Base-by-base conservation (phyloP, 371 early-diverging fungal genomes). In the Paraphysoderma sedebokerense region DNA sequence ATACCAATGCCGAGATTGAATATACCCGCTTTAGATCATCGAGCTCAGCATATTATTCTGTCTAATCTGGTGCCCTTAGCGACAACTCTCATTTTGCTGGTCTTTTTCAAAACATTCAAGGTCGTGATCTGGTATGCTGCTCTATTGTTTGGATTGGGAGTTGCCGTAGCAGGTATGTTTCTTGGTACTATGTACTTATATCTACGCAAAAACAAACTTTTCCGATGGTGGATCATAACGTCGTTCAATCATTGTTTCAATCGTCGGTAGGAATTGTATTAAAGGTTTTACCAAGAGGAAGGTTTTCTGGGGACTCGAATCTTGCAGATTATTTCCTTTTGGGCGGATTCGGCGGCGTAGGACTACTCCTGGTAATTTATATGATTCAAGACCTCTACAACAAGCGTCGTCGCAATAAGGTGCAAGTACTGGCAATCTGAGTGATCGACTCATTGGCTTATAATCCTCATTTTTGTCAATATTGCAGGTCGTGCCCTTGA, bases 21-120 rank as follows among this genome's bases (percentile, higher is more conserved):
- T 19, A 33, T 46, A 9, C 47, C 47, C 19, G 6, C 47, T 6
- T 31, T 46, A n/a, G 47, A 46, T n/a, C 40, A 20, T 13, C 47
- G 47, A 19, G n/a, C 47, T 7, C 47, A 46, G 17, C 47, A 19
- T 15, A 46, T 46, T 12, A n/a, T 46, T 11, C 20, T 45, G n/a
- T 20, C 38, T 9, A 46, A 46, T 13, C 39, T 11, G 11, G 9
- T 46, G 5, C 47, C 47, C n/a, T 24, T 46, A 12, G 46, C 15
- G 0, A 5, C 23, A 1, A 20, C 47, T 6, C 19, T 46, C 38
- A 5, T 46, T 8, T 20, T 46, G 6, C 47, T 46, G n/a, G 30
- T 46, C 24, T 46, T 46, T 4, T 46, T 46, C 38, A 46, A 46
- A 30, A 38, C 47, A 15, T 8, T 46, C 6, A 24, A 17, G 8